Percentiles rank a stretch among this genome's conserved stretches.
Evolutionary conservation across 495 filamentous ascomycete species (phyloP).

Genomic region (Aspergillus cavernicola): DNA sequence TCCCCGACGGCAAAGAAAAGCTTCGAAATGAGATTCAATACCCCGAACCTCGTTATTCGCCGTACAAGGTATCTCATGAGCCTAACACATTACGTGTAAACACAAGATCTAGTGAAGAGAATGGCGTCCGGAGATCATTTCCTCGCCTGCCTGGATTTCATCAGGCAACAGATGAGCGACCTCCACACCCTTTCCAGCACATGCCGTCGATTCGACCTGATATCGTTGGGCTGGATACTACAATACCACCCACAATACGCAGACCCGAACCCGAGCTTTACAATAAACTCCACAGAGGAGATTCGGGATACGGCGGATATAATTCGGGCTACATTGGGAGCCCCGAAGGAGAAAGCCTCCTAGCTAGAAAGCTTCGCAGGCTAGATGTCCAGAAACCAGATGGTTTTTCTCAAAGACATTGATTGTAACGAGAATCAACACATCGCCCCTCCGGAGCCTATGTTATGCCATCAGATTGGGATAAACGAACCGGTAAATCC

Average conservation of each 20-base stretch:
- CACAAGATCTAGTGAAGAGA: slow-evolving; percentile 49
- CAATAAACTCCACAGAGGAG: slow-evolving; percentile 64
- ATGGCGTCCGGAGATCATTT: slow-evolving; percentile 48
- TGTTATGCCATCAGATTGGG: background rate
- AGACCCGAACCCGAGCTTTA: slow-evolving; percentile 39
- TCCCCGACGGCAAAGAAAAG: slow-evolving; percentile 94
- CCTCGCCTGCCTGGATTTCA: background rate
- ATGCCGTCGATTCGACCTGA: slow-evolving; percentile 21
- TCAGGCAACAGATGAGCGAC: slow-evolving; percentile 6
- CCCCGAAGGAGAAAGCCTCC: slow-evolving; percentile 51
- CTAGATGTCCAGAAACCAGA: slow-evolving; percentile 42
- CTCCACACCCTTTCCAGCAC: slow-evolving; percentile 20
- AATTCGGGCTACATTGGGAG: slow-evolving; percentile 38
- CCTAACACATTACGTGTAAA: slow-evolving; percentile 23
- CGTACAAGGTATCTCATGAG: slow-evolving; percentile 70
- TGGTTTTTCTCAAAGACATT: background rate
- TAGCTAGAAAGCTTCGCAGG: slow-evolving; percentile 51
- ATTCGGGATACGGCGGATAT: slow-evolving; percentile 61
- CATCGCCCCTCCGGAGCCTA: background rate
- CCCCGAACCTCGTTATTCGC: slow-evolving; percentile 81
- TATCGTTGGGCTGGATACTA: slow-evolving; percentile 20
- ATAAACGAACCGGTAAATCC: slow-evolving; percentile 2
- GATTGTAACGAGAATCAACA: background rate
- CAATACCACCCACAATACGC: background rate
- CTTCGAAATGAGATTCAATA: slow-evolving; percentile 86